Evolutionary conservation across 164 flowering plant genomes (phyloP), one percentile per base, ranked within the genome.

Genomic region (Stephania cephalantha): DNA sequence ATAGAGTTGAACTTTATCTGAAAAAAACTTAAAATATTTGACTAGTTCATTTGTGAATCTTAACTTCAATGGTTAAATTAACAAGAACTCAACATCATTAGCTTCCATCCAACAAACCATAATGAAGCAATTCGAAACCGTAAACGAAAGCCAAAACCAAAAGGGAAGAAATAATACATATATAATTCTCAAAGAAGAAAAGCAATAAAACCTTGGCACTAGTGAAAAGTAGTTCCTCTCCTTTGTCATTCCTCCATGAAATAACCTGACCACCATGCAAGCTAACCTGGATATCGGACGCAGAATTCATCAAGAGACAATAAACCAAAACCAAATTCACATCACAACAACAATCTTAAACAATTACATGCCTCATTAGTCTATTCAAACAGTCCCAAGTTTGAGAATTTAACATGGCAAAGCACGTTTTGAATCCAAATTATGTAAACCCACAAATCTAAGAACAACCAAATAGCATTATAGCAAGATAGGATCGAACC

Each of bases 201-300:
- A 17, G n/a, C 2, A 58, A 58, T 25, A 58, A 58, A 15, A 95
- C 99, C 99, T 95, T 95, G 70, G 83, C 90, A 80, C 98, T 95
- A 10, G 93, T 88, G 81, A 95, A 95, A 0, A 95, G 82, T 46
- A 93, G 97, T 79, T 93, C 99, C 81, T 95, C 98, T 22, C 98
- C 98, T 6, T 85, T 87, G 73, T 87, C 89, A 79, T 86, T 91
- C 82, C 90, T 86, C 99, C 98, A 95, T 9, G 99, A 95, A 72
- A 81, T 78, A 20, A 93, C 91, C 79, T 89, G 99, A 13, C 94
- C 99, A 74, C 98, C 98, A 70, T 90, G 90, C 84, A 93, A 82
- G 82, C 97, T 93, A 61, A 95, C 93, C 99, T 95, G 84, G 17
- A 84, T 74, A 25, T 76, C 65, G 46, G 71, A 70, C 42, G 77